These are phyloP conservation scores for Trichoderma atrobrunneum DNA, from an alignment of 2,329 filamentous ascomycete species.

Conservation along the genomic window DNA sequence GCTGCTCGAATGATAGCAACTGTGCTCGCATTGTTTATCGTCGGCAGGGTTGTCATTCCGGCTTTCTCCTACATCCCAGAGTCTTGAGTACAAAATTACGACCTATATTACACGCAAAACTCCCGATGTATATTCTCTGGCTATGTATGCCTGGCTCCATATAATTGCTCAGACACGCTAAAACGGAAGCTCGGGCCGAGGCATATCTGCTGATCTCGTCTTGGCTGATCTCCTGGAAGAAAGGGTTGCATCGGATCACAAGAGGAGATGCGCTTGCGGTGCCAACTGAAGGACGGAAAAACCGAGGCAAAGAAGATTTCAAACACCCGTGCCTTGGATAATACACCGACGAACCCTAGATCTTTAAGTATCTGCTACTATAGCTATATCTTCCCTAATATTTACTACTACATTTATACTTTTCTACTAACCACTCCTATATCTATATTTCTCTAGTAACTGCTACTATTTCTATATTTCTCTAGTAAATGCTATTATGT, in stretches of 20 bases:
- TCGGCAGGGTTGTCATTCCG: neutral
- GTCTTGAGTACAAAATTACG: neutral
- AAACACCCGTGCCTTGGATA: too few relatives aligned
- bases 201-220: neutral
- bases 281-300: too few relatives aligned
- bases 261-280: neutral
- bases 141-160: neutral
- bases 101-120: neutral
- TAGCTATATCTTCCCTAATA: too few relatives aligned
- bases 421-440: too few relatives aligned
- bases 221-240: neutral
- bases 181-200: neutral
- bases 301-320: too few relatives aligned
- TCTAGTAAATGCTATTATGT: too few relatives aligned
- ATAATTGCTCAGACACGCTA: neutral
- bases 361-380: too few relatives aligned
- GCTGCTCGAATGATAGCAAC: neutral
- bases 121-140: neutral
- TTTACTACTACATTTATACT: too few relatives aligned
- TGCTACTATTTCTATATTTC: too few relatives aligned
- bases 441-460: too few relatives aligned
- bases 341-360: too few relatives aligned
- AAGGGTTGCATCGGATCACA: neutral
- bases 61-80: neutral
- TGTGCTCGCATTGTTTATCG: neutral